A percentile compares a stretch with the other conserved stretches of the same genome.
phyloP scores from a whole-genome alignment of 1,139 yeast genomes.

The Ashbya aceris region DNA sequence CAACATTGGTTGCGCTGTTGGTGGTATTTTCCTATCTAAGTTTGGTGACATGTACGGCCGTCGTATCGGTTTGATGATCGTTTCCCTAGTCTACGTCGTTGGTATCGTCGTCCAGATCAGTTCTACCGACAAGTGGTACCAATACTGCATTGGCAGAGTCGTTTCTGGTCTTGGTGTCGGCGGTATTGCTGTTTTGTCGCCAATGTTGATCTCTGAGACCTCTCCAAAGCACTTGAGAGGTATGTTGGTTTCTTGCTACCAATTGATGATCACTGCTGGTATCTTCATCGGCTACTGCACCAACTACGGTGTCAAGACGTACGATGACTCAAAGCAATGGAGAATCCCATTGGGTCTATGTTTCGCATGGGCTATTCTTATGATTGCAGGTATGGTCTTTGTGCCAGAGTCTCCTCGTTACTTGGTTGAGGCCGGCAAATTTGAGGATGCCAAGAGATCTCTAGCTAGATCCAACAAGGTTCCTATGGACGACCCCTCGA shows the following conservation, averaged over 20 bases:
- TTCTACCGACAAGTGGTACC: slow-evolving; percentile 43
- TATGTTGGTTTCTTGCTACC: slow-evolving; percentile 54
- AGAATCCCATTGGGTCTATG: slow-evolving; percentile 52
- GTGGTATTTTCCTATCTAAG: slow-evolving; percentile 46
- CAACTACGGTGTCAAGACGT: slow-evolving; percentile 47
- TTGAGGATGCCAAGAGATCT: slow-evolving; percentile 51
- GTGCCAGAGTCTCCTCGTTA: slow-evolving; percentile 79
- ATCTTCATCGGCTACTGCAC: slow-evolving; percentile 56
- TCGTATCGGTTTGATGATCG: slow-evolving; percentile 47
- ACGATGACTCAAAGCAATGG: slow-evolving; percentile 47
- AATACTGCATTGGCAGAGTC: slow-evolving; percentile 52
- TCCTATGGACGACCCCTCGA: slow-evolving; percentile 46
- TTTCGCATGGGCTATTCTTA: slow-evolving; percentile 36
- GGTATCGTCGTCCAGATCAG: slow-evolving; percentile 60
- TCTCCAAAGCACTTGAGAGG: slow-evolving; percentile 64
- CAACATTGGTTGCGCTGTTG: slow-evolving; percentile 65
- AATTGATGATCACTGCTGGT: slow-evolving; percentile 56
- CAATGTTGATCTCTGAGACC: slow-evolving; percentile 57
- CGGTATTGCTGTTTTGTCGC: slow-evolving; percentile 51
- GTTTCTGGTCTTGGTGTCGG: slow-evolving; percentile 61
- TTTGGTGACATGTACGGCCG: slow-evolving; percentile 55
- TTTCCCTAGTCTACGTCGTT: slow-evolving; percentile 49
- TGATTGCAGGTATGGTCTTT: slow-evolving; percentile 47
- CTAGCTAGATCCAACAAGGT: slow-evolving; percentile 51
- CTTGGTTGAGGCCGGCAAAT: slow-evolving; percentile 43